Evolutionary conservation across 2,329 filamentous ascomycete genomes (phyloP).

Genomic region (Monosporascus sp.): DNA sequence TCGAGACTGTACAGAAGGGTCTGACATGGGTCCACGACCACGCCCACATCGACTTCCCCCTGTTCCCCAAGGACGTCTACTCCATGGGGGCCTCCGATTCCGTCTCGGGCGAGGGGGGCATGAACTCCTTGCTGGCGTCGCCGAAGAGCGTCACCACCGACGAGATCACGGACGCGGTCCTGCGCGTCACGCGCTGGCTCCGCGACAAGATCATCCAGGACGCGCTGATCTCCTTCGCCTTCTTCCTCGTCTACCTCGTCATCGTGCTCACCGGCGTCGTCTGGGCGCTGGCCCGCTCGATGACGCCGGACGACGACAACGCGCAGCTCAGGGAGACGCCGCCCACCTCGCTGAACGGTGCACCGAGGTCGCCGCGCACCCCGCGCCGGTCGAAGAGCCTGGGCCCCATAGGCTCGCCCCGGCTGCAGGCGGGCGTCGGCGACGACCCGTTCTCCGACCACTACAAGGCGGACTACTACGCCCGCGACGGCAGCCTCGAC

Average conservation of each 20-base stretch:
- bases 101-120: conserved; percentile 52
- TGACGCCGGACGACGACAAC: conserved; percentile 8
- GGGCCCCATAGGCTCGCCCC: not conserved
- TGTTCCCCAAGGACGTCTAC: conserved; percentile 75
- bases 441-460: not conserved
- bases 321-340: not conserved
- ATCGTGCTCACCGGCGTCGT: conserved; percentile 70
- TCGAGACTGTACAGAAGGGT: conserved; percentile 77
- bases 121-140: conserved; percentile 71
- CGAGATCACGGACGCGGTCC: conserved; percentile 73
- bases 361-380: not conserved
- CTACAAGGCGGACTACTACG: conserved; percentile 3
- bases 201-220: conserved; percentile 66
- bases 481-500: conserved; percentile 1
- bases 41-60: conserved; percentile 76
- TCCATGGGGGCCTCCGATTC: conserved; percentile 68
- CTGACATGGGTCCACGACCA: conserved; percentile 92
- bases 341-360: not conserved
- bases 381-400: not conserved
- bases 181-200: conserved; percentile 64
- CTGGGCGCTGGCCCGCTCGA: conserved; percentile 42
- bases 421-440: not conserved
- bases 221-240: conserved; percentile 69
- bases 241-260: conserved; percentile 74
- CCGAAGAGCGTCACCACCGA: conserved; percentile 70